A percentile compares a stretch with the other conserved stretches of the same genome.
Conservation (phyloP, 345 rosid genomes). For the Mangifera indica region DNA sequence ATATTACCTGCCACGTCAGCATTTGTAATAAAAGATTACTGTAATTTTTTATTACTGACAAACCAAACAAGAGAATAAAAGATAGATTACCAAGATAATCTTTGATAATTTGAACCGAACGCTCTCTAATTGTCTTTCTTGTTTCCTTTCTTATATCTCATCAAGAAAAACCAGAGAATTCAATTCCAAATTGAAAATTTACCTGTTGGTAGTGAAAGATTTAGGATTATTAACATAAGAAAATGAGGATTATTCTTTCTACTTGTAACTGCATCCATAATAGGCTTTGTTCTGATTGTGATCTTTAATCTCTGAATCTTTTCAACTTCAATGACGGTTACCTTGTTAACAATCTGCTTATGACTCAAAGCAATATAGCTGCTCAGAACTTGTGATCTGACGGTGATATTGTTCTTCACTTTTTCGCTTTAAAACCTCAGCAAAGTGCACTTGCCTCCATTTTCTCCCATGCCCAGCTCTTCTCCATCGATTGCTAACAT, state of each 20-base stretch:
- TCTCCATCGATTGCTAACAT: no score
- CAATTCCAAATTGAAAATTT: background rate
- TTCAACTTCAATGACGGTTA: background rate
- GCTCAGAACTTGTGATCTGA: slow-evolving; percentile 5
- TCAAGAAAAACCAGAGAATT: no score
- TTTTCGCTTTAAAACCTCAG: background rate
- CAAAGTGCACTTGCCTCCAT: background rate
- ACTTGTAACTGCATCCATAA: background rate
- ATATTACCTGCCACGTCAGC: no score
- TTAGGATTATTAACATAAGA: background rate
- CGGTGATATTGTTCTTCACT: background rate
- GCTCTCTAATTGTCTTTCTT: no score
- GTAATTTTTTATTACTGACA: no score
- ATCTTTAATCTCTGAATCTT: background rate
- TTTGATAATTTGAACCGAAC: no score
- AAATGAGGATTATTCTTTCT: background rate
- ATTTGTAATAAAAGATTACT: no score
- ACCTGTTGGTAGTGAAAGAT: background rate
- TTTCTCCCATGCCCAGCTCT: slow-evolving; percentile 5
- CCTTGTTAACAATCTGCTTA: background rate
- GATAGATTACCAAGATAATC: no score
- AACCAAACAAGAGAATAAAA: no score
- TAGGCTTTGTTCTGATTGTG: background rate
- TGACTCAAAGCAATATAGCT: background rate
- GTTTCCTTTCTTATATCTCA: no score